A percentile compares a stretch with the other conserved stretches of the same genome.
These are phyloP conservation scores for Pestalotiopsis sp. DNA, from an alignment of 2,329 filamentous ascomycete species.

Conservation along the genomic window DNA sequence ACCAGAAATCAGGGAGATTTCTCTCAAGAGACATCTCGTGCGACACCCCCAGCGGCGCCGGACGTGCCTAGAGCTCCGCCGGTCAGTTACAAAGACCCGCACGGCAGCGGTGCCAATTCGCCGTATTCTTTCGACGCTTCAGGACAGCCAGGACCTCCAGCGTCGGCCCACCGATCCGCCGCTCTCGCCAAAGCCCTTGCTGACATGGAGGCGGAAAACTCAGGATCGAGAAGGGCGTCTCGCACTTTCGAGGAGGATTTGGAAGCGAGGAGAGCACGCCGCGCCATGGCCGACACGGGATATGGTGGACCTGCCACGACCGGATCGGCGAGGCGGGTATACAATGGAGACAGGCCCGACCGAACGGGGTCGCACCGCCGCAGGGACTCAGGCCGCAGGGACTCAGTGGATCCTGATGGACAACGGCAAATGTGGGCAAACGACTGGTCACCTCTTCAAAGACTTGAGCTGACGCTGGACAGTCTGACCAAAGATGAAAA, in stretches of 20 bases:
- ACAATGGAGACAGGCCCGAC: conserved; percentile 30
- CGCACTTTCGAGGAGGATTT: conserved; percentile 30
- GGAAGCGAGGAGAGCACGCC: conserved; percentile 12
- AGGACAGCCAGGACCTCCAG: conserved; percentile 31
- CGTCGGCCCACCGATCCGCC: conserved; percentile 27
- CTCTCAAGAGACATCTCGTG: conserved; percentile 34
- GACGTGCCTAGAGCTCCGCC: conserved; percentile 65
- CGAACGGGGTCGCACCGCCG: conserved; percentile 30
- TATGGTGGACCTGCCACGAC: conserved; percentile 21
- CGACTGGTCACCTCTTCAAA: conserved; percentile 89
- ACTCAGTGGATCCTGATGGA: conserved; percentile 39
- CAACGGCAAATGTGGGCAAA: conserved; percentile 68
- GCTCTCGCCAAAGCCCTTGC: conserved; percentile 20
- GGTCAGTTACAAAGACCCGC: conserved; percentile 56
- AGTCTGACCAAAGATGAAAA: conserved; percentile 97
- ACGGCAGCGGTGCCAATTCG: conserved; percentile 38
- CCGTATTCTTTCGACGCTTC: conserved; percentile 33
- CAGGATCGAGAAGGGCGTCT: conserved; percentile 32
- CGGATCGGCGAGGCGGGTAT: conserved; percentile 27
- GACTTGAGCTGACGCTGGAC: conserved; percentile 85
- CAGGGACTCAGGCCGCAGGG: conserved; percentile 35
- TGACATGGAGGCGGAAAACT: conserved; percentile 35
- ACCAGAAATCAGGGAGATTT: conserved; percentile 45
- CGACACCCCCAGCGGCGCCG: conserved; percentile 54
- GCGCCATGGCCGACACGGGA: conserved; percentile 10